phyloP scores from a whole-genome alignment of 2,329 filamentous ascomycete species.

The Zarea fungicola region DNA sequence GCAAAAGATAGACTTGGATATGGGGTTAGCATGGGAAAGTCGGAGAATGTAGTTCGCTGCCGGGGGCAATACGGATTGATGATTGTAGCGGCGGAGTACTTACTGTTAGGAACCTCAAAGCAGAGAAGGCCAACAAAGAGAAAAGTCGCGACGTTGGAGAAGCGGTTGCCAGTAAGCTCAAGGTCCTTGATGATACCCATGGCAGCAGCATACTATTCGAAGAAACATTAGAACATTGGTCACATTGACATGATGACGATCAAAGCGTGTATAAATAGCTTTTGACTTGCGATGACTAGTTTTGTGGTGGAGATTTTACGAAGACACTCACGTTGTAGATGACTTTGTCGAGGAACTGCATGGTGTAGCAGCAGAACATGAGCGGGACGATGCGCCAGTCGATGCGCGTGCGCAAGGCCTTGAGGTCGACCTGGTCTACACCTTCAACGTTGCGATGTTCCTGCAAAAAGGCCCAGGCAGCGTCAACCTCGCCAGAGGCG shows the following conservation, averaged over 20 bases:
- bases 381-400: conserved; percentile 18
- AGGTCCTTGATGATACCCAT: conserved; percentile 52
- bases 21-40: background rate
- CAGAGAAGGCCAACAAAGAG: conserved; percentile 52
- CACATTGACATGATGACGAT: background rate
- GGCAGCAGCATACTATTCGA: conserved; percentile 48
- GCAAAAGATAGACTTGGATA: conserved; percentile 43
- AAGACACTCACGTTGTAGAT: conserved; percentile 11
- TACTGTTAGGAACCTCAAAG: conserved; percentile 50
- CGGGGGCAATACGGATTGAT: background rate
- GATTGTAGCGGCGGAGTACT: conserved; percentile 7
- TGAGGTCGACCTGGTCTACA: conserved; percentile 17
- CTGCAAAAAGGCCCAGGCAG: conserved; percentile 32
- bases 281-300: no score
- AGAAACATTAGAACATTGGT: background rate
- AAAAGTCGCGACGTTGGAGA: conserved; percentile 49
- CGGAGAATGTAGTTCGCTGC: background rate
- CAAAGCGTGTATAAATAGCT: no score
- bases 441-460: conserved; percentile 27
- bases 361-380: conserved; percentile 16
- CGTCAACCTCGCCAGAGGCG: conserved; percentile 22
- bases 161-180: conserved; percentile 48
- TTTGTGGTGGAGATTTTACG: background rate
- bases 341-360: conserved; percentile 15
- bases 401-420: conserved; percentile 15